Evolutionary conservation across 352 stramenopile species (phyloP).

Genomic region (Phytopythium chamaehyphon): DNA sequence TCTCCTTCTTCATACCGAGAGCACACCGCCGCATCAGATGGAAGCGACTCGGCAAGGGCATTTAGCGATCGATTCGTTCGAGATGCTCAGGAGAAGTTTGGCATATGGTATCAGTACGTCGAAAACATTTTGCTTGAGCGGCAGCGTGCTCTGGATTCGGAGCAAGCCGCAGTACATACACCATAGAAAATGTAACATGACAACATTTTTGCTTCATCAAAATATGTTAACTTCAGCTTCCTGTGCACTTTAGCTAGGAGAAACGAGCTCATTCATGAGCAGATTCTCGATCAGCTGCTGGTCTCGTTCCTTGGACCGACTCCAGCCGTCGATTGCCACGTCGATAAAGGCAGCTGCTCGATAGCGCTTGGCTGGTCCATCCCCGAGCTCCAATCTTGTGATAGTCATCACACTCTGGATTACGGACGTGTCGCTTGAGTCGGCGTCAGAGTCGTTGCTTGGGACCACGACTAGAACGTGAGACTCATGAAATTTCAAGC

Average conservation of each 20-base stretch:
- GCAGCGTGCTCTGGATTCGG: background rate
- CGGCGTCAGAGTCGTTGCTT: background rate
- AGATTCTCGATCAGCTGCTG: slow-evolving; percentile 6
- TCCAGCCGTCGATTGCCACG: slow-evolving; percentile 2
- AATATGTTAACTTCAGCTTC: no score
- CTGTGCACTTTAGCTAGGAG: no score
- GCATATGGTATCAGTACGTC: slow-evolving; percentile 38
- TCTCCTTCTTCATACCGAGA: background rate
- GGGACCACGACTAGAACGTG: background rate
- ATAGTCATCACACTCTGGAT: slow-evolving; percentile 6
- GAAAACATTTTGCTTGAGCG: slow-evolving; percentile 57
- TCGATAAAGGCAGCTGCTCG: slow-evolving; percentile 4
- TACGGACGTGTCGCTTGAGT: background rate
- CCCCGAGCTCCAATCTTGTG: slow-evolving; percentile 1
- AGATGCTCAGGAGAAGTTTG: slow-evolving; percentile 33
- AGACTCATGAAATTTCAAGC: slow-evolving; percentile 16
- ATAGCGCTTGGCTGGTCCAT: background rate
- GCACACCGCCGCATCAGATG: background rate
- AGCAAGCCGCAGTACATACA: background rate
- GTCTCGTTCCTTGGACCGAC: slow-evolving; percentile 3
- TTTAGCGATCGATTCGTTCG: slow-evolving; percentile 41
- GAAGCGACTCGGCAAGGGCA: background rate
- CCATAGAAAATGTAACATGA: no score
- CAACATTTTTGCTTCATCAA: no score
- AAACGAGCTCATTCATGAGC: slow-evolving; percentile 4